phyloP scores from a whole-genome alignment of 148 eudicot genomes.

The Silene latifolia region DNA sequence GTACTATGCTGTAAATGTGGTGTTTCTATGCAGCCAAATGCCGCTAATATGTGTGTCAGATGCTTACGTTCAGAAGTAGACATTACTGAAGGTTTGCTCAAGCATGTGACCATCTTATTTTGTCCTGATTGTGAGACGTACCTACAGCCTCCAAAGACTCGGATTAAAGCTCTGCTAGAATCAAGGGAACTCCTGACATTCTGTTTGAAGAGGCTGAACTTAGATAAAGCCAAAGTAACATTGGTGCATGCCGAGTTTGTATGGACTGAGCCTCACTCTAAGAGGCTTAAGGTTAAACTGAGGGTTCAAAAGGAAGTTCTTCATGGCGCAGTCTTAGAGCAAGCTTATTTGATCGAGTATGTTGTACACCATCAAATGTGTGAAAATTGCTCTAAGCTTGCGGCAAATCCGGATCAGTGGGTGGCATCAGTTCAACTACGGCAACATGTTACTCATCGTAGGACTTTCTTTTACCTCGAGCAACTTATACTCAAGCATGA shows the following conservation, averaged over 20 bases:
- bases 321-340: slow-evolving; percentile 61
- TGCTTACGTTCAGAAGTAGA: slow-evolving; percentile 66
- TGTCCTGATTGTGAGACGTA: slow-evolving; percentile 65
- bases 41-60: slow-evolving; percentile 69
- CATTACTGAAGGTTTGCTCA: slow-evolving; percentile 67
- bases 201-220: slow-evolving; percentile 51
- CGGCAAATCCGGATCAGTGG: slow-evolving; percentile 78
- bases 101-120: slow-evolving; percentile 45
- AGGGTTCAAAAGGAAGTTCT: slow-evolving; percentile 50
- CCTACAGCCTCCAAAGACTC: slow-evolving; percentile 69
- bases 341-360: slow-evolving; percentile 55
- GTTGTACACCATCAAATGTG: slow-evolving; percentile 67
- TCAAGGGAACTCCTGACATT: slow-evolving; percentile 71
- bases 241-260: slow-evolving; percentile 46
- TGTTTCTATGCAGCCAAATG: slow-evolving; percentile 56
- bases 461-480: slow-evolving; percentile 67
- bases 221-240: slow-evolving; percentile 42
- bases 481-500: slow-evolving; percentile 60
- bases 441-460: slow-evolving; percentile 69
- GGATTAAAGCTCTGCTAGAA: slow-evolving; percentile 57
- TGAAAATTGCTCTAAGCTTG: slow-evolving; percentile 59
- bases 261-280: slow-evolving; percentile 49
- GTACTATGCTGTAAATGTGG: slow-evolving; percentile 78
- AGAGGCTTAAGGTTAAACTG: slow-evolving; percentile 48
- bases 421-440: slow-evolving; percentile 68